Conservation (phyloP, 208 protist genomes). For the Spongospora subterranea region DNA sequence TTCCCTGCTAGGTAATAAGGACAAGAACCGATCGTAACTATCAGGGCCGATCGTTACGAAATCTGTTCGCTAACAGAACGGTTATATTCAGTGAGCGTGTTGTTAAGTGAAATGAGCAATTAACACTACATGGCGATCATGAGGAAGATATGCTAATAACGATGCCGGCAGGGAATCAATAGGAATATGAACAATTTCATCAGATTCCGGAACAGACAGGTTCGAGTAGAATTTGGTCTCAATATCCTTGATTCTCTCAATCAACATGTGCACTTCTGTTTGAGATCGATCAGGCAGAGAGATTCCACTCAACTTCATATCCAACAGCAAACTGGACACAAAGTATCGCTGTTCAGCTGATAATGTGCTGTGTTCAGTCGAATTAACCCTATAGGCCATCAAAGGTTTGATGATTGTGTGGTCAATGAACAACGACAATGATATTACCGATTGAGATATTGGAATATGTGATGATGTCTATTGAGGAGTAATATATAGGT, state of each 20-base stretch:
- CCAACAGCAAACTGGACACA: not conserved
- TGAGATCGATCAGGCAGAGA: not conserved
- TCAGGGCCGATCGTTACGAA: not conserved
- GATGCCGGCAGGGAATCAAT: too few species aligned
- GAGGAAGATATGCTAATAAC: too few species aligned
- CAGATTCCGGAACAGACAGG: not conserved
- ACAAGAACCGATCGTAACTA: not conserved
- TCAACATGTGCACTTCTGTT: not conserved
- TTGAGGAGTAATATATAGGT: not conserved
- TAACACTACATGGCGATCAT: too few species aligned
- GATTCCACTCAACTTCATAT: not conserved
- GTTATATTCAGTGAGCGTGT: too few species aligned
- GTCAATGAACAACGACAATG: not conserved
- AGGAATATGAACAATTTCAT: too few species aligned
- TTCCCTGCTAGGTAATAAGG: too few species aligned
- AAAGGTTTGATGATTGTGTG: not conserved
- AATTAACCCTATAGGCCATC: not conserved
- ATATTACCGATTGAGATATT: not conserved
- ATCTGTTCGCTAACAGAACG: not conserved
- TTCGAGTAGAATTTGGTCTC: conserved; percentile 12
- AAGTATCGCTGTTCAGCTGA: not conserved
- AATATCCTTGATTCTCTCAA: not conserved
- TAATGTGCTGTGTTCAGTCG: not conserved
- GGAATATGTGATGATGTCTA: not conserved
- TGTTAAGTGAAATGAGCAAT: too few species aligned